Evolutionary conservation across 176 grass and related monocot genomes (phyloP).

Genomic region (Triticum aestivum): DNA sequence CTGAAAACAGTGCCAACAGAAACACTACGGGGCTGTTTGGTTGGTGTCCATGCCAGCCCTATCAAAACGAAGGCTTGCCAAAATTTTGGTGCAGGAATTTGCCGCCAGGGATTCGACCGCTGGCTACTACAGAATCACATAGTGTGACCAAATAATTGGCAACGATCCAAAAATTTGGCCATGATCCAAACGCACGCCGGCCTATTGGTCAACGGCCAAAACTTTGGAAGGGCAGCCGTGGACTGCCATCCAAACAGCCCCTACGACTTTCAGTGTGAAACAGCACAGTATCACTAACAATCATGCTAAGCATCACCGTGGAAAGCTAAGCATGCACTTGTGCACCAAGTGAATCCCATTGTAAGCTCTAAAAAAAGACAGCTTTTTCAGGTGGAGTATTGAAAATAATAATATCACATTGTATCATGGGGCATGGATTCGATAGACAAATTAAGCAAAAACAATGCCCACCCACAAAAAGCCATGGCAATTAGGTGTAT

Average conservation of each 20-base stretch:
- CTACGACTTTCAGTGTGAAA: slow-evolving; percentile 13
- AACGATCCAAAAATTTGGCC: no score
- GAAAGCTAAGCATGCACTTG: slow-evolving; percentile 23
- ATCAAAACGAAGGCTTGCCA: no score
- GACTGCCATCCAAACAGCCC: no score
- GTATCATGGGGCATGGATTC: slow-evolving; percentile 27
- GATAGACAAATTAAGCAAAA: slow-evolving; percentile 39
- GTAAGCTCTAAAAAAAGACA: slow-evolving; percentile 19
- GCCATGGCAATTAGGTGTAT: slow-evolving; percentile 7
- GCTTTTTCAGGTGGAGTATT: slow-evolving; percentile 29
- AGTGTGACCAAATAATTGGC: no score
- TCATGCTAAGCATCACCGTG: background rate
- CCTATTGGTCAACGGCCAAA: no score
- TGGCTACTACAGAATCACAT: no score
- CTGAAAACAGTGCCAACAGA: slow-evolving; percentile 12
- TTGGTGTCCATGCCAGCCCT: no score
- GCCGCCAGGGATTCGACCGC: no score
- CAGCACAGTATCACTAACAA: slow-evolving; percentile 4
- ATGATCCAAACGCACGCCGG: no score
- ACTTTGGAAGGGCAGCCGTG: no score
- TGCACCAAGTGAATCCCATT: slow-evolving; percentile 32
- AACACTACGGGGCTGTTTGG: background rate
- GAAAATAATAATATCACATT: slow-evolving; percentile 5
- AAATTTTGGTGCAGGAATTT: no score
- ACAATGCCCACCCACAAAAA: slow-evolving; percentile 28